Evolutionary conservation across 768 basidiomycete species (phyloP).

Genomic region (Suillus discolor): DNA sequence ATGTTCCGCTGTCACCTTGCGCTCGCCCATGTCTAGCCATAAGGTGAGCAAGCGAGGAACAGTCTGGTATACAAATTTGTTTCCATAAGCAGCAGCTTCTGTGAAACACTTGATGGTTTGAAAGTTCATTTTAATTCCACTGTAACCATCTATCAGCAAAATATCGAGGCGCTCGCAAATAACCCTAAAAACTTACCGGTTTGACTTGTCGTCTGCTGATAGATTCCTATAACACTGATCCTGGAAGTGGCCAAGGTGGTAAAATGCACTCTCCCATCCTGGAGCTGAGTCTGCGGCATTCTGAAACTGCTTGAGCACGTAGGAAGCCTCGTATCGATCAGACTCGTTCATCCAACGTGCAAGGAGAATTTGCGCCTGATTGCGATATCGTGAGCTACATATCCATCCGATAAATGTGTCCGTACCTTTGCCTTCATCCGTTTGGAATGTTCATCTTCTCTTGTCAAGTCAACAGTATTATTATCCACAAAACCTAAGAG

Average conservation of each 20-base stretch:
- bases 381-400: conserved; percentile 6
- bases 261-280: conserved; percentile 82
- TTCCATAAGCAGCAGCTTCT: conserved; percentile 75
- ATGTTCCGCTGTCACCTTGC: conserved; percentile 23
- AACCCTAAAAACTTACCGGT: conserved; percentile 39
- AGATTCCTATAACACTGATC: conserved; percentile 73
- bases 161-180: not conserved
- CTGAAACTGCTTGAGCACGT: conserved; percentile 62
- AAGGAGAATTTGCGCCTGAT: conserved; percentile 73
- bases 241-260: conserved; percentile 86
- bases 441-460: conserved; percentile 50
- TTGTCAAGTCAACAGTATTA: conserved; percentile 58
- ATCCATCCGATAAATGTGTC: not conserved
- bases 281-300: conserved; percentile 51
- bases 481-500: conserved; percentile 46
- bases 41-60: conserved; percentile 92
- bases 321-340: conserved; percentile 70
- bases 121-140: conserved; percentile 64
- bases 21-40: conserved; percentile 91
- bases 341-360: conserved; percentile 95
- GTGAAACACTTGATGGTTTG: conserved; percentile 69
- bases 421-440: conserved; percentile 73
- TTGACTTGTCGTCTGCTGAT: conserved; percentile 50
- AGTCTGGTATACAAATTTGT: conserved; percentile 96
- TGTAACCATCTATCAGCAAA: conserved; percentile 26